phyloP scores from a whole-genome alignment of 768 basidiomycete genomes.

The Boletus rubropictus region DNA sequence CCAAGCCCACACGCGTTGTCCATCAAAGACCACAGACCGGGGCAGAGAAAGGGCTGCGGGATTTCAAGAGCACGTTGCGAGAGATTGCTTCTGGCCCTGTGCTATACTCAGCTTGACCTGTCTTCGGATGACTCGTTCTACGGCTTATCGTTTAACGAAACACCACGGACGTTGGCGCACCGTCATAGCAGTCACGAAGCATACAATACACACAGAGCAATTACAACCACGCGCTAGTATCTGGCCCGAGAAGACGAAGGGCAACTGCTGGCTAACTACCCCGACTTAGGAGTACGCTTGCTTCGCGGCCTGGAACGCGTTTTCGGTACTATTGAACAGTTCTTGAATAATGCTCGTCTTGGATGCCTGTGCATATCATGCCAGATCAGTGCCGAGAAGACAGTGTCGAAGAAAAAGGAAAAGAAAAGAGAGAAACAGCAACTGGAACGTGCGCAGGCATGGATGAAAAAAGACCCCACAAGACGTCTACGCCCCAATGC shows the following conservation, averaged over 20 bases:
- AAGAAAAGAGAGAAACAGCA: neutral
- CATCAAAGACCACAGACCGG: too few relatives aligned
- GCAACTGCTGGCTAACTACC: neutral
- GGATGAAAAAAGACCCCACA: neutral
- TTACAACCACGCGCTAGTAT: conserved; percentile 13
- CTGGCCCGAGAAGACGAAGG: neutral
- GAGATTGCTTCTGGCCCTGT: too few relatives aligned
- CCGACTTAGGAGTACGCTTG: neutral
- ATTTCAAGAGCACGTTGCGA: too few relatives aligned
- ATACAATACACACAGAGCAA: neutral
- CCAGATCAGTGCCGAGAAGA: neutral
- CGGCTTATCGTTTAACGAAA: too few relatives aligned
- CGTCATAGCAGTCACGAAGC: neutral
- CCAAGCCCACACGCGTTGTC: too few relatives aligned
- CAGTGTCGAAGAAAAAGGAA: neutral
- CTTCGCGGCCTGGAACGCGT: neutral
- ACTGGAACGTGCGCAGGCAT: neutral
- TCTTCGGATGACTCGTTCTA: too few relatives aligned
- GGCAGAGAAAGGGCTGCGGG: too few relatives aligned
- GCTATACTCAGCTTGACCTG: too few relatives aligned
- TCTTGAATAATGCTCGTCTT: neutral
- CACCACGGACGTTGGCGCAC: too few relatives aligned
- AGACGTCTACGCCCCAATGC: neutral
- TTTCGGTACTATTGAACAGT: neutral
- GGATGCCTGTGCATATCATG: too few relatives aligned